Evolutionary conservation across 129 eudicot species (phyloP).

Genomic region (Cynara cardunculus): DNA sequence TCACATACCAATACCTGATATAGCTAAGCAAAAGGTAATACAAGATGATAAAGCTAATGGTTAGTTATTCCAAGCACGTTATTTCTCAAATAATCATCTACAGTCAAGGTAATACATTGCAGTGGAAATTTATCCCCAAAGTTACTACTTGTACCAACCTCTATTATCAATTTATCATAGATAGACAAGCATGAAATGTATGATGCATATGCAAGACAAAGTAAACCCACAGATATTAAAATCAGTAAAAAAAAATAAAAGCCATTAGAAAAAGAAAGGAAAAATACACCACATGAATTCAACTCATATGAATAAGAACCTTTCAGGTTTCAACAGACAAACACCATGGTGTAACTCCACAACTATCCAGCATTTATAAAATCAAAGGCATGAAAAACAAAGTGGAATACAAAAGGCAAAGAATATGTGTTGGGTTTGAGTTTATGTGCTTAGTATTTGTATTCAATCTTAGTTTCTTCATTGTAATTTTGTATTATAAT

Average conservation of each 20-base stretch:
- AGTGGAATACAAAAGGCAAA: background rate
- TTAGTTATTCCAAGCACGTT: background rate
- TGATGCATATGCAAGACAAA: background rate
- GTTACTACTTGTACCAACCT: background rate
- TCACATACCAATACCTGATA: background rate
- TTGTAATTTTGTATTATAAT: too few relatives aligned
- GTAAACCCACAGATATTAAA: background rate
- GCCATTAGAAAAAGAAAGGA: background rate
- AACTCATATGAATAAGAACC: too few relatives aligned
- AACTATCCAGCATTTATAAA: background rate
- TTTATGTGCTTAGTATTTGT: too few relatives aligned
- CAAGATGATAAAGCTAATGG: background rate
- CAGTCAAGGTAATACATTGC: background rate
- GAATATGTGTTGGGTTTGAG: background rate
- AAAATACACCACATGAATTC: background rate
- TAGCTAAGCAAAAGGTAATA: background rate
- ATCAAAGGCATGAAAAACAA: background rate
- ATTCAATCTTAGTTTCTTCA: too few relatives aligned
- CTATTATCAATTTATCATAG: background rate
- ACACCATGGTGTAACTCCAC: background rate
- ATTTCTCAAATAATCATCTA: background rate
- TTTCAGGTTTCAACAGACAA: background rate
- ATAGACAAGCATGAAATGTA: background rate
- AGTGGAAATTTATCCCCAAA: background rate
- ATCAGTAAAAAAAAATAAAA: too few relatives aligned